Conservation (phyloP, 2,329 filamentous ascomycete species). For the Acephala macrosclerotiorum region DNA sequence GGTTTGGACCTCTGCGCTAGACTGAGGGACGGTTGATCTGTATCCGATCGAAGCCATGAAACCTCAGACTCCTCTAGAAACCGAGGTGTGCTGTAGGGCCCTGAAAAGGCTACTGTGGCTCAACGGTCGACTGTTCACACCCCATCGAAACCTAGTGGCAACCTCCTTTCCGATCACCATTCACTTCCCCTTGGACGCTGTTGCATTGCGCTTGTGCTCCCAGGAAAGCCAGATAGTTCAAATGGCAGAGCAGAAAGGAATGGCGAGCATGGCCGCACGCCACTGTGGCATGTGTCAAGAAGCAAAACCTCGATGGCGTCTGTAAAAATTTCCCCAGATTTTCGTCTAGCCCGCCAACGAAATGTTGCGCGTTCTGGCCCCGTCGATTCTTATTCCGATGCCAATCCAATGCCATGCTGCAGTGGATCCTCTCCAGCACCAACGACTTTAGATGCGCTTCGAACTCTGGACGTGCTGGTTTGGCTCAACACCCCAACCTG, state of each 20-base stretch:
- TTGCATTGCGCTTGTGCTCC: not conserved
- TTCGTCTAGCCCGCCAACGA: conserved; percentile 23
- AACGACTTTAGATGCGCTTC: conserved; percentile 13
- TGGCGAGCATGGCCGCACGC: conserved; percentile 10
- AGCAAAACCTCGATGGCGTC: conserved; percentile 7
- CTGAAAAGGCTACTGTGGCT: conserved; percentile 4
- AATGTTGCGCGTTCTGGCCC: not conserved
- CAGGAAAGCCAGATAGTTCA: not conserved
- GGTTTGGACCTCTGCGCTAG: not conserved
- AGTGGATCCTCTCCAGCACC: not conserved
- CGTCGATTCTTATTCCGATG: not conserved
- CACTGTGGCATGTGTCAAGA: conserved; percentile 20
- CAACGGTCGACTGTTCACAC: not conserved
- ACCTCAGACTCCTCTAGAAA: not conserved
- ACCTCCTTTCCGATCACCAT: not conserved
- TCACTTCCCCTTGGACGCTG: too few relatives aligned
- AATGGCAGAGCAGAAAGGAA: not conserved
- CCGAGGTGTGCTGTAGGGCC: not conserved
- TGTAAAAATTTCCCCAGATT: conserved; percentile 27
- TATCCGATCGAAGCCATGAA: conserved; percentile 11
- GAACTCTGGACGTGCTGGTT: conserved; percentile 6
- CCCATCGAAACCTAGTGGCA: not conserved
- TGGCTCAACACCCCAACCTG: conserved; percentile 1
- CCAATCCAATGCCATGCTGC: not conserved
- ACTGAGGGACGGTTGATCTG: not conserved